These are phyloP conservation scores for Beta vulgaris DNA, from an alignment of 148 eudicot genomes.

Conservation along the genomic window DNA sequence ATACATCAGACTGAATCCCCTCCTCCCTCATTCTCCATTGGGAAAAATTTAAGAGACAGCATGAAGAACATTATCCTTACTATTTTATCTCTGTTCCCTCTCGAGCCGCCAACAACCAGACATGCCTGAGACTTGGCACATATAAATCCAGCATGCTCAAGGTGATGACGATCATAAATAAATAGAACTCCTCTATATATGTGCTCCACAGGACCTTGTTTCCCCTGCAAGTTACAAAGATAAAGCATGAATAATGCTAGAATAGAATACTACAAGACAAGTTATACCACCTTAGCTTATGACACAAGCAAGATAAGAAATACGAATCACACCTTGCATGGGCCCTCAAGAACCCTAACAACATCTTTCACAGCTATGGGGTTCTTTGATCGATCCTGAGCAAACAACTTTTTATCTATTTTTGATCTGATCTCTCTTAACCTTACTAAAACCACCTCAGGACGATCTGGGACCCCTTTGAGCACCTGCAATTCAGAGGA, in stretches of 20 bases:
- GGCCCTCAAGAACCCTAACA: constrained; percentile 74
- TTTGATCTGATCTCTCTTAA: constrained; percentile 84
- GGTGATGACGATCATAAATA: constrained; percentile 89
- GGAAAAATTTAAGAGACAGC: not conserved
- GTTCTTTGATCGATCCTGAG: constrained; percentile 76
- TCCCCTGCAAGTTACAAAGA: constrained; percentile 56
- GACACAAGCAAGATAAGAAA: not conserved
- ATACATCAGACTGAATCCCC: not conserved
- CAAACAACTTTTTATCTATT: constrained; percentile 54
- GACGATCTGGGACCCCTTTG: constrained; percentile 88
- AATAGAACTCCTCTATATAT: constrained; percentile 74
- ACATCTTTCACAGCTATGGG: constrained; percentile 81
- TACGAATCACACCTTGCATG: constrained; percentile 54
- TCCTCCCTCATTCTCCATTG: not conserved
- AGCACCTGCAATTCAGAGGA: constrained; percentile 55
- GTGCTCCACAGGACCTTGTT: constrained; percentile 98
- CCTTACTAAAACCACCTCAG: constrained; percentile 83
- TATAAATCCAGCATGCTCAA: constrained; percentile 97
- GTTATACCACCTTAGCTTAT: not conserved
- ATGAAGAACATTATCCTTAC: constrained; percentile 24
- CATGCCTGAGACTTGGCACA: constrained; percentile 88
- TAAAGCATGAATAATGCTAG: not conserved
- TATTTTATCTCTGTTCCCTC: constrained; percentile 60
- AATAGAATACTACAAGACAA: not conserved
- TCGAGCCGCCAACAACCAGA: constrained; percentile 80